phyloP scores from a whole-genome alignment of 495 filamentous ascomycete genomes.

The Hyaloscypha bicolor region DNA sequence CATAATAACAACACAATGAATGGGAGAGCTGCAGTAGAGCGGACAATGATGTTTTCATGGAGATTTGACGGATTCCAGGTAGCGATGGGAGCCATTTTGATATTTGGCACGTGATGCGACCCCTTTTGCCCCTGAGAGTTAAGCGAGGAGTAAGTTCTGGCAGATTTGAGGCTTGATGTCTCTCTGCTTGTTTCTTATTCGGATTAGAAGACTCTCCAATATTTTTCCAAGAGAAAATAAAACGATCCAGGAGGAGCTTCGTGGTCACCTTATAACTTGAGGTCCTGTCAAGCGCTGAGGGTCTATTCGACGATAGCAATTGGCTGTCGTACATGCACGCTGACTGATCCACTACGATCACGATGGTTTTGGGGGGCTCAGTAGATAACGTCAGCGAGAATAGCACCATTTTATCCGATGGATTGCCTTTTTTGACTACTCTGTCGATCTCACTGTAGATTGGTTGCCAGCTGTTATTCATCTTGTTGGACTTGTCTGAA shows the following conservation, averaged over 20 bases:
- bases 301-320: neutral
- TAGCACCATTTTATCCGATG: too few relatives aligned
- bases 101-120: conserved; percentile 3
- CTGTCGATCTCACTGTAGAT: too few relatives aligned
- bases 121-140: neutral
- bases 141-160: neutral
- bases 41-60: neutral
- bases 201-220: neutral
- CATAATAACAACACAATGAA: neutral
- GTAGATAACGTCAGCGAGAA: neutral
- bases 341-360: neutral
- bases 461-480: too few relatives aligned
- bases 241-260: too few relatives aligned
- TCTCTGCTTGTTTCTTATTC: neutral
- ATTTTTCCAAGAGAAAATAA: too few relatives aligned
- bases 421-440: too few relatives aligned
- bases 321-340: neutral
- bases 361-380: neutral
- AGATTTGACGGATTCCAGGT: neutral
- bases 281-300: neutral
- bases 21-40: neutral
- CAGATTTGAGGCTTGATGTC: neutral
- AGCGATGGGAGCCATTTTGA: conserved; percentile 5
- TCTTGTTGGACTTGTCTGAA: too few relatives aligned
- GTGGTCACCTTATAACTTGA: neutral